Conservation (phyloP, 2,329 filamentous ascomycete genomes). For the Claviceps sp. region DNA sequence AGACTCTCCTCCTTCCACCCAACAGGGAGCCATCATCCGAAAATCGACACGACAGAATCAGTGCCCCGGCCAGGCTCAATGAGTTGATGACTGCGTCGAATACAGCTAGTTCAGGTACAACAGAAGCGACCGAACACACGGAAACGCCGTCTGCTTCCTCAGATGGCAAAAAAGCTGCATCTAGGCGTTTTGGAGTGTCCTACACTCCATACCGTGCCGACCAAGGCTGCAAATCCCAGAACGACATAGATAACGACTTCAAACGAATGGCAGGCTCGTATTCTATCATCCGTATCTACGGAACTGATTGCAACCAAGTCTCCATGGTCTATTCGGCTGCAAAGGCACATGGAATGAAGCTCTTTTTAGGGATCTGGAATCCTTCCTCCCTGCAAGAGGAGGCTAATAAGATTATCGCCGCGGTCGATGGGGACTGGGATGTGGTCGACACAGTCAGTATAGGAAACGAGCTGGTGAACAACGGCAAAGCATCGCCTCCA, state of each 20-base stretch:
- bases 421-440: constrained; percentile 51
- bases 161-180: constrained; percentile 2
- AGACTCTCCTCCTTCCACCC: constrained; percentile 1
- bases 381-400: constrained; percentile 42
- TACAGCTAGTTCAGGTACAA: background rate
- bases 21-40: background rate
- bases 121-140: background rate
- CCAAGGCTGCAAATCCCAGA: constrained; percentile 51
- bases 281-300: constrained; percentile 60
- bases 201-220: constrained; percentile 37
- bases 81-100: background rate
- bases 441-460: constrained; percentile 58
- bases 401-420: constrained; percentile 45
- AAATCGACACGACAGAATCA: background rate
- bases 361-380: constrained; percentile 65
- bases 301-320: constrained; percentile 65
- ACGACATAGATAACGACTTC: constrained; percentile 53
- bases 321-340: constrained; percentile 48
- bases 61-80: background rate
- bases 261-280: constrained; percentile 37
- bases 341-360: constrained; percentile 48
- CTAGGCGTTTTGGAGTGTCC: constrained; percentile 26
- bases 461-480: constrained; percentile 71
- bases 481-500: constrained; percentile 35
- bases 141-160: background rate